Conservation (phyloP, 2,329 filamentous ascomycete genomes). For the Xylariaceae sp. region DNA sequence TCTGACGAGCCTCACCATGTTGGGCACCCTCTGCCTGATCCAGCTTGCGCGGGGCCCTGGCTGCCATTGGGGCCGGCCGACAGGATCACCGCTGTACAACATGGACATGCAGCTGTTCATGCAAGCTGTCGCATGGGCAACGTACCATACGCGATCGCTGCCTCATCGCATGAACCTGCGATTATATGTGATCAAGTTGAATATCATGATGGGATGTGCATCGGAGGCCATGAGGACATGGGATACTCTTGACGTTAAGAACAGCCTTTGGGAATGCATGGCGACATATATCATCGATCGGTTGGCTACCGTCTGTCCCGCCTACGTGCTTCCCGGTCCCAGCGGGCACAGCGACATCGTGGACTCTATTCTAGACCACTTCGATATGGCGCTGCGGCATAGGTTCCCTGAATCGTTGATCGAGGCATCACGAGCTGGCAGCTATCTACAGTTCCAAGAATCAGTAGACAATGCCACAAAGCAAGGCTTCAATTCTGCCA, state of each 20-base stretch:
- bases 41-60: conserved; percentile 23
- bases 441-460: conserved; percentile 46
- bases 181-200: conserved; percentile 43
- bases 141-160: conserved; percentile 41
- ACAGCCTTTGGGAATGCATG: conserved; percentile 53
- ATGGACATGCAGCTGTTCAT: conserved; percentile 36
- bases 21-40: conserved; percentile 28
- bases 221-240: conserved; percentile 45
- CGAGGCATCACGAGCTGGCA: conserved; percentile 46
- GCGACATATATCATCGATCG: conserved; percentile 52
- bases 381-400: conserved; percentile 37
- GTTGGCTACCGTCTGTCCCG: conserved; percentile 47
- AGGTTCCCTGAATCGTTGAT: conserved; percentile 39
- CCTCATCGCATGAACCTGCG: conserved; percentile 37
- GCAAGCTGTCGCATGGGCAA: conserved; percentile 46
- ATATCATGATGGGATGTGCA: conserved; percentile 46
- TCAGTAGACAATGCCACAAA: conserved; percentile 41
- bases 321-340: conserved; percentile 31
- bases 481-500: conserved; percentile 46
- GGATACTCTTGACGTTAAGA: conserved; percentile 49
- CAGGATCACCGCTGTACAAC: conserved; percentile 21
- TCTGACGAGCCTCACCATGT: conserved; percentile 23
- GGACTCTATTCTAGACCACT: conserved; percentile 43
- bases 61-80: neutral
- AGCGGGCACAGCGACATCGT: conserved; percentile 28